phyloP scores from a whole-genome alignment of 2,329 filamentous ascomycete species.

The Penicillium occitanis region DNA sequence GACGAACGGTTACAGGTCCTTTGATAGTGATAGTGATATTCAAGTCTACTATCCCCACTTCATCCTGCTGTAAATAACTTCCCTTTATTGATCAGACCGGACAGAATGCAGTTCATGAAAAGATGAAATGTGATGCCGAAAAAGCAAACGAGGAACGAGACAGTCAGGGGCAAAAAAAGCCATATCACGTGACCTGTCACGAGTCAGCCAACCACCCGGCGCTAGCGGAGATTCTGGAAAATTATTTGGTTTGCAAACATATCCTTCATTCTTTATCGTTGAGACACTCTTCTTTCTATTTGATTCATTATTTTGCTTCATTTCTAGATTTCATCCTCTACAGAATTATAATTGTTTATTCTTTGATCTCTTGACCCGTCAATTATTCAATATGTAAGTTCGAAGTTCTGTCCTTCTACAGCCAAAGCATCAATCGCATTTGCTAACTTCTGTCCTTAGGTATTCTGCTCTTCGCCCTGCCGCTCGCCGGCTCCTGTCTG shows the following conservation, averaged over 20 bases:
- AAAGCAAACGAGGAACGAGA: neutral
- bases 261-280: conserved; percentile 1
- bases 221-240: conserved; percentile 4
- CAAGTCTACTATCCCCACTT: too few relatives aligned
- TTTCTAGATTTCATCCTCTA: neutral
- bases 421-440: neutral
- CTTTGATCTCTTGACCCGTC: neutral
- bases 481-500: conserved; percentile 55
- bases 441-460: conserved; percentile 40
- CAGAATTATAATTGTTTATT: neutral
- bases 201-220: neutral
- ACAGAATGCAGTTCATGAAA: too few relatives aligned
- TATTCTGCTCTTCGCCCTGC: conserved; percentile 56
- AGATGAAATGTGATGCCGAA: neutral
- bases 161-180: neutral
- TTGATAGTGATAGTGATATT: neutral
- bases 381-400: conserved; percentile 2
- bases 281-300: neutral
- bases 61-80: neutral
- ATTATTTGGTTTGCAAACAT: neutral
- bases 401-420: neutral
- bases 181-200: conserved; percentile 5
- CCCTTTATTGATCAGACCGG: too few relatives aligned
- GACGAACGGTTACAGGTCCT: neutral
- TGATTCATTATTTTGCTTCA: neutral